Evolutionary conservation across 2,329 filamentous ascomycete genomes (phyloP), one percentile per base, ranked within the genome.

Genomic region (Aureobasidium leucospermi): DNA sequence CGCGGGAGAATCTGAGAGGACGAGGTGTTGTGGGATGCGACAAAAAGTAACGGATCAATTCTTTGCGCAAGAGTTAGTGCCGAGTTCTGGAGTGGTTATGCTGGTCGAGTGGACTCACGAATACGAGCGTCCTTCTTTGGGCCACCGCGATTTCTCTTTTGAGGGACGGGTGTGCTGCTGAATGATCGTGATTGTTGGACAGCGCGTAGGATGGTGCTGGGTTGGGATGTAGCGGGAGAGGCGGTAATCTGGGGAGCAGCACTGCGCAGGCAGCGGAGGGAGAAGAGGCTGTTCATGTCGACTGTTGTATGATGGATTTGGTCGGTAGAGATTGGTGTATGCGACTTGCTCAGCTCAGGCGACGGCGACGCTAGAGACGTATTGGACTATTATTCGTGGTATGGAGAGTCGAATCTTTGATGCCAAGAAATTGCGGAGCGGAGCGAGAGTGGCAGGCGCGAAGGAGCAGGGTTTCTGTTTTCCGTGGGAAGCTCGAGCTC

Each of bases 1-100:
- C 88, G 67, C 93, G 90, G 42, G 85, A 90, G 82, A 97, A 92
- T 68, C 90, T 88, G 65, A 99, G 83, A 0, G 94, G 92, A 11
- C 86, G 84, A 0, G 86, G 86, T 6, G 84, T 88, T 32, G 81
- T 75, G 1, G 85, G 85, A 73, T 89, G 86, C 68, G 81, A 75
- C 66, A 89, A 82, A 73, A 86, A 83, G 76, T 89, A 89, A 67
- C 85, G 80, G 72, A 89, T 88, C 59, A 84, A 70, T 38, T 81
- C 83, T 85, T 28, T 49, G 32, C 10, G 39, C 4, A 32, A 11
- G 5, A 51, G n/a, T 36, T 7, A 46, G 32, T 31, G 32, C 28
- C 13, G 47, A 19, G 16, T 19, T 15, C n/a, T 34, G 58, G 39
- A 4, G 16, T n/a, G 38, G 7, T 11, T 3, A 23, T 23, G 34